phyloP scores from a whole-genome alignment of 1,284 basidiomycete species.

The Tremellales sp. region DNA sequence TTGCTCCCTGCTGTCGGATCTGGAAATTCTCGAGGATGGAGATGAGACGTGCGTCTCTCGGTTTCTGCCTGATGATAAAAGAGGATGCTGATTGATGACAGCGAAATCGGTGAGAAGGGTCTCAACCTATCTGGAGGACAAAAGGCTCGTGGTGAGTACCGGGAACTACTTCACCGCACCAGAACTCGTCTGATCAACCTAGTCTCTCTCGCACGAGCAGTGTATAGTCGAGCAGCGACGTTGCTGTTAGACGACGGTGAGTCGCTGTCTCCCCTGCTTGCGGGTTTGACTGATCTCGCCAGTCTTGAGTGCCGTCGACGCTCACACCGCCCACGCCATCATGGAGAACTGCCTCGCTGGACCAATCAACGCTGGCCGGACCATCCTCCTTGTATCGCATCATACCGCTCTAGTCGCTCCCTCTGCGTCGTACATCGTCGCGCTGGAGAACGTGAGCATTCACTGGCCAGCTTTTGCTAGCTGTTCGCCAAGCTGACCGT shows the following conservation, averaged over 20 bases:
- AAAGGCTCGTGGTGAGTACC: conserved; percentile 72
- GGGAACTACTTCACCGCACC: background rate
- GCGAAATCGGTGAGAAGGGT: conserved; percentile 52
- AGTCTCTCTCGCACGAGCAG: conserved; percentile 83
- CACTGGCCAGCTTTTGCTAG: too few relatives aligned
- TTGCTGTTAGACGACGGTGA: conserved; percentile 83
- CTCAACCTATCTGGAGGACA: conserved; percentile 91
- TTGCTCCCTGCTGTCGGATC: conserved; percentile 73
- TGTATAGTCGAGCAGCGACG: conserved; percentile 84
- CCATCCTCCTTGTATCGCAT: conserved; percentile 82
- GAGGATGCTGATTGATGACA: conserved; percentile 58
- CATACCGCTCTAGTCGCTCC: conserved; percentile 53
- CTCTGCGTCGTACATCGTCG: conserved; percentile 51
- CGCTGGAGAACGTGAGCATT: conserved; percentile 73
- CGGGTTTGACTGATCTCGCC: background rate
- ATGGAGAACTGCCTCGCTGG: conserved; percentile 78
- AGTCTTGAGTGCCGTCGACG: conserved; percentile 60
- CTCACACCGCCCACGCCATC: conserved; percentile 78
- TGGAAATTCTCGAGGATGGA: conserved; percentile 88
- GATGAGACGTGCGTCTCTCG: conserved; percentile 61
- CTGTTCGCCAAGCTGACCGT: background rate
- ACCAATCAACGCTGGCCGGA: conserved; percentile 72
- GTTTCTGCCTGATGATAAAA: conserved; percentile 55
- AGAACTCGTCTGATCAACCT: background rate
- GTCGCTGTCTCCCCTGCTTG: background rate